Base-by-base conservation (phyloP, 495 filamentous ascomycete species). In the Aspergillus bridgeri region DNA sequence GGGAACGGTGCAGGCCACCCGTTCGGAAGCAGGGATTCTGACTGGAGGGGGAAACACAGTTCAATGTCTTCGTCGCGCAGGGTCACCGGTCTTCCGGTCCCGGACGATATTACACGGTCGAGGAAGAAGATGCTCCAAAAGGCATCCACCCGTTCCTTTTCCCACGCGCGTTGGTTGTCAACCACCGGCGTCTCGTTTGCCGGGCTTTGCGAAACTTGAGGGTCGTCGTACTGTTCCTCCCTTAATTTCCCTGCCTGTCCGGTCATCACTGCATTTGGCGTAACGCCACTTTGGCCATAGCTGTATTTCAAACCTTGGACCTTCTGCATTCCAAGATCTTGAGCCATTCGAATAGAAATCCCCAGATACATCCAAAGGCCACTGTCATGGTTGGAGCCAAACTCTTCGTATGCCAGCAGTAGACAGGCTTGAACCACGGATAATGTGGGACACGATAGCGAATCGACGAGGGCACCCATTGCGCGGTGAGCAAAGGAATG, bases 351-450 rank as follows among this genome's bases (percentile, higher is more conserved):
- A 60, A 95, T 93, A 0, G 89, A 86, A 56, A 90, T 85, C 0
- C 90, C 90, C 17, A 93, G 74, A 61, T 92, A 92, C 89, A 92
- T 93, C 90, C 90, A 95, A 18, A 95, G 74, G 3, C 89, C 89
- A 68, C 90, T 93, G 65, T 93, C 90, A 59, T 89, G 87, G 61
- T 90, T 90, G 20, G 87, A 86, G 13, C 90, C 90, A 58, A 95
- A 95, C 44, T 89, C 86, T 59, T 92, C 88, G 68, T 95, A 95
- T 0, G 90, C 90, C 68, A 95, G 80, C 45, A 95, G 70, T 25
- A 95, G 71, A 48, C 86, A 90, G 6, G 90, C 89, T 61, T 93
- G 90, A 4, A 91, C 87, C 45, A 86, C 89, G 47, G 86, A 84
- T 20, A 95, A 82, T 11, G 86, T 89, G 17, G 90, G 90, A 54